Base-by-base conservation (phyloP, 208 protist genomes). In the Trypanosoma grayi region DNA sequence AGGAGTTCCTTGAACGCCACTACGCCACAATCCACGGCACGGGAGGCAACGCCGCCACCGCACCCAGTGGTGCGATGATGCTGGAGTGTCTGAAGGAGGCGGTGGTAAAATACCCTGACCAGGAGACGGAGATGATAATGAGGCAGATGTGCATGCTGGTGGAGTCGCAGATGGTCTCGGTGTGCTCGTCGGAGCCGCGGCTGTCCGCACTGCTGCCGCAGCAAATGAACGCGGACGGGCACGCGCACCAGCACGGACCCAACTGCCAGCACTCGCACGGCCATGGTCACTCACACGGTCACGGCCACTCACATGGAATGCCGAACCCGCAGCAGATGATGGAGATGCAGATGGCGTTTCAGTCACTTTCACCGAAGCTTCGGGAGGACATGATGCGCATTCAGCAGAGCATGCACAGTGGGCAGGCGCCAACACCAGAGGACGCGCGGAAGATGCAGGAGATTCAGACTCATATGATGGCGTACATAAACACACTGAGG, bases 401-500 rank as follows among this genome's bases (percentile, higher is more conserved):
- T 41, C 77, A 93, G 72, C 41, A 67, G 33, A 79, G 48, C 18
- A 88, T 93, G 78, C 72, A 68, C 46, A 62, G 36, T 4, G 85
- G 85, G 13, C 60, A 69, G 10, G 72, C 57, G 9, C 83, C 79
- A 28, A 48, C 72, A 3, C 48, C 73, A 20, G 79, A 95, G 28
- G 85, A 95, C 27, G 83, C 75, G 67, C 39, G 36, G 2, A 77
- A 80, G 7, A 87, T 93, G 83, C 69, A 78, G n/a, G 43, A 81
- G 10, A 88, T 95, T 47, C 85, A 91, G 61, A 76, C 70, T 30
- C 85, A 92, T 41, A 66, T 93, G n/a, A 75, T 66, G 16, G 77
- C 89, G 1, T 91, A 89, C 55, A 85, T 92, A 60, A 44, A 60
- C 11, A 93, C 89, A 7, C 79, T 95, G 79, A 54, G 83, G 45